Evolutionary conservation across 2,329 filamentous ascomycete genomes (phyloP).

Genomic region (Colletotrichum cereale): DNA sequence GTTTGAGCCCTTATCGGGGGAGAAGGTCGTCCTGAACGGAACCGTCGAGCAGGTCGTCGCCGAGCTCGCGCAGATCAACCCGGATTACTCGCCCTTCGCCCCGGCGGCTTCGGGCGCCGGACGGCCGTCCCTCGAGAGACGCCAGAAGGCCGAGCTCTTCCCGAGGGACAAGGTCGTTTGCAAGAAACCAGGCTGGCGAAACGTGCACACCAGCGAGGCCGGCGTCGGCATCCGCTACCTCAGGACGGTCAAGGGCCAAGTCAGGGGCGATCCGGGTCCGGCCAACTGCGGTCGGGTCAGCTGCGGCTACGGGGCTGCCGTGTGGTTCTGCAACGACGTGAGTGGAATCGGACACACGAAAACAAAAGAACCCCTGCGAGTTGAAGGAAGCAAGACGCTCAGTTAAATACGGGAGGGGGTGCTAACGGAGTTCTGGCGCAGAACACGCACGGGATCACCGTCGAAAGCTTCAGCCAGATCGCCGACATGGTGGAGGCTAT

Average conservation of each 20-base stretch:
- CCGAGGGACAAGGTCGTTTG: background rate
- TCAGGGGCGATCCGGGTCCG: background rate
- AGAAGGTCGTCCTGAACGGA: background rate
- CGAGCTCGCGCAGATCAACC: constrained; percentile 7
- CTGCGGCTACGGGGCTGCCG: background rate
- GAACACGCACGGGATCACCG: background rate
- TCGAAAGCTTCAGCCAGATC: background rate
- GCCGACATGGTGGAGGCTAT: background rate
- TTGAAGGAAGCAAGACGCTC: no score
- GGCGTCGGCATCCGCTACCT: background rate
- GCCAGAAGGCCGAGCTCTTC: background rate
- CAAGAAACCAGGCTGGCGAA: background rate
- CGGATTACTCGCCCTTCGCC: background rate
- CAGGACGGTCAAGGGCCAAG: background rate
- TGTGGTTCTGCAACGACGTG: constrained; percentile 8
- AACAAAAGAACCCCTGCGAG: no score
- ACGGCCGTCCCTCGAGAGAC: no score
- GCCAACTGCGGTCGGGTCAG: background rate
- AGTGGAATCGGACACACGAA: background rate
- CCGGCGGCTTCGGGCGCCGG: no score
- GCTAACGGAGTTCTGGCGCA: background rate
- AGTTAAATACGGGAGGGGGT: no score
- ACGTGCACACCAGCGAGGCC: no score
- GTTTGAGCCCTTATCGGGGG: background rate
- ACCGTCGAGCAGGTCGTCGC: background rate